A percentile compares a stretch with the other conserved stretches of the same genome.
These are phyloP conservation scores for Bathelium albidoporum DNA, from an alignment of 495 filamentous ascomycete species.

Conservation along the genomic window DNA sequence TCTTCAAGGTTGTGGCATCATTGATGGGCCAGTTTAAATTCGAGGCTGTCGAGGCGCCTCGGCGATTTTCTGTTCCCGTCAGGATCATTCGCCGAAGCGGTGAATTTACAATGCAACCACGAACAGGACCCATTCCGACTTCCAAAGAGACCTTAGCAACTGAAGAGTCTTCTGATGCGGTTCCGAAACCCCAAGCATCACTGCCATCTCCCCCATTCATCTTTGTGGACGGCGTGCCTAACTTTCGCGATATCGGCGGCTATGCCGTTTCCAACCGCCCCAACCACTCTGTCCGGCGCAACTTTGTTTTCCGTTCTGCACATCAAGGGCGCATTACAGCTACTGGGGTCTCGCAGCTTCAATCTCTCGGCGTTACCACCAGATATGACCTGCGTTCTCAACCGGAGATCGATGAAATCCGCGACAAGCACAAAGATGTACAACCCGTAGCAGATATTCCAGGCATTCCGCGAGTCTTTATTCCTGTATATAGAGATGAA, in stretches of 20 bases:
- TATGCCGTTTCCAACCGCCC: conserved; percentile 6
- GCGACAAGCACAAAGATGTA: neutral
- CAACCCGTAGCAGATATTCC: neutral
- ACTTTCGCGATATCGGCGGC: conserved; percentile 31
- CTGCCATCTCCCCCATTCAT: conserved; percentile 31
- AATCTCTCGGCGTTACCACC: conserved; percentile 12
- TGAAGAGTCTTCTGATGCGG: neutral
- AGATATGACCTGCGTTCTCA: conserved; percentile 29
- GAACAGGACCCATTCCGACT: neutral
- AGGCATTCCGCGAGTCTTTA: conserved; percentile 22
- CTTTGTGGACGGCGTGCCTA: conserved; percentile 25
- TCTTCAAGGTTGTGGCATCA: conserved; percentile 2
- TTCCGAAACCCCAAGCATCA: neutral
- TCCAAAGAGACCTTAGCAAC: neutral
- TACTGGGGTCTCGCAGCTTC: conserved; percentile 14
- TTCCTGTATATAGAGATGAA: conserved; percentile 30
- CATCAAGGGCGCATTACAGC: conserved; percentile 21
- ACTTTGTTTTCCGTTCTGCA: conserved; percentile 29
- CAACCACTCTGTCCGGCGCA: conserved; percentile 20
- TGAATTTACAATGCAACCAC: neutral
- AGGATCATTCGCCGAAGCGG: neutral
- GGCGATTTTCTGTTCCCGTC: neutral
- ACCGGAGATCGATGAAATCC: conserved; percentile 20
- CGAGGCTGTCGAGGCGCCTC: neutral
- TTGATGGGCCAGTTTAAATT: neutral